Base-by-base conservation (phyloP, 2,329 filamentous ascomycete species). In the Hymenoscyphus fraxineus region DNA sequence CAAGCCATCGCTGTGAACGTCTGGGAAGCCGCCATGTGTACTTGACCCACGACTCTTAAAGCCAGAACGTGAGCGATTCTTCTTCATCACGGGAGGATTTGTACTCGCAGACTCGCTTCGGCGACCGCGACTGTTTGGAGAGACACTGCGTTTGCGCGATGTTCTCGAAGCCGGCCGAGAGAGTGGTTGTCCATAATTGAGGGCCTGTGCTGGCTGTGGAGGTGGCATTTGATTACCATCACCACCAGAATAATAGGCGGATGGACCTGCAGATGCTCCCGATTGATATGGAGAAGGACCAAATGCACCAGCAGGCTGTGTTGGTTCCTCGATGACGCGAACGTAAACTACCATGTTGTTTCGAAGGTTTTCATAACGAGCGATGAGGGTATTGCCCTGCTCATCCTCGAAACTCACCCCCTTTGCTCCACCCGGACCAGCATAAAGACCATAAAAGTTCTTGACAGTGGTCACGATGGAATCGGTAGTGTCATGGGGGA, bases 401-500 rank as follows among this genome's bases (percentile, higher is more conserved):
- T 91, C 87, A 77, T 98, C 94, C 79, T 98, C 94, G 74, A 99
- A 98, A 79, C 92, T 96, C 74, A 99, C 90, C 70, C 95, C 93
- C 76, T 89, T 89, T 71, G 86, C 87, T 71, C 86, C 85, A 67
- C 79, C 79, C 41, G 83, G 82, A 67, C 86, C 88, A 69, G 94
- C 91, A 77, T 97, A 97, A 70, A 99, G 85, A 66, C 95, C 95
- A 76, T 97, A 98, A 80, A 98, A 98, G 82, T 97, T 98, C 84
- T 97, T 98, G 75, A 98, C 94, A 1, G 95, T 98, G 15, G 93
- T 95, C 69, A 98, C 92, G 79, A 99, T 99, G 41, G 93, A 97
- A 76, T 98, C 94, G 27, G 94, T 98, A 61, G 92, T 93, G 81
- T 99, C 95, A 78, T 98, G 93, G 58, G 92, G 92, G 74, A 90